phyloP scores from a whole-genome alignment of 1,284 basidiomycete species.

The Fomitopsis pinicola region DNA sequence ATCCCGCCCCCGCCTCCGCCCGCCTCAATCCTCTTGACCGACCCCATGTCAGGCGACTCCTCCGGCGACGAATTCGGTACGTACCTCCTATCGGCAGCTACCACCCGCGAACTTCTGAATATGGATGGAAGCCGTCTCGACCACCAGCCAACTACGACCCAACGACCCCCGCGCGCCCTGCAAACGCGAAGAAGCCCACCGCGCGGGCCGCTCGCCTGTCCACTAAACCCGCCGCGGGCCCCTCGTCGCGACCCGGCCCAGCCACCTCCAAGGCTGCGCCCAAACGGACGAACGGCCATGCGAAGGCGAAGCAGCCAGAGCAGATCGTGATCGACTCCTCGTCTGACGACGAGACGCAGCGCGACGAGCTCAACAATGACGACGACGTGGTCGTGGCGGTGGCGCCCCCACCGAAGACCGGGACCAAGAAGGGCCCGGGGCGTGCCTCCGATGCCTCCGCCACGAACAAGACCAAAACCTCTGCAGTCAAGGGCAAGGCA shows the following conservation, averaged over 20 bases:
- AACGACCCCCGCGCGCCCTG: constrained; percentile 22
- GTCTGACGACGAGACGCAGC: constrained; percentile 9
- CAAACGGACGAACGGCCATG: background rate
- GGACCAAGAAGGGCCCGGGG: constrained; percentile 11
- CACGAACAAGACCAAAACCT: constrained; percentile 15
- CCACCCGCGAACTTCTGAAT: constrained; percentile 17
- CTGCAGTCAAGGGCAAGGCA: constrained; percentile 23
- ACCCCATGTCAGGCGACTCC: constrained; percentile 15
- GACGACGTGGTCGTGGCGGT: constrained; percentile 13
- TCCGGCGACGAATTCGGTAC: constrained; percentile 21
- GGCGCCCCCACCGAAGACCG: constrained; percentile 8
- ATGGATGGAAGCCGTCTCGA: constrained; percentile 9
- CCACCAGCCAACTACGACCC: constrained; percentile 19
- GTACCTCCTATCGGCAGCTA: constrained; percentile 2
- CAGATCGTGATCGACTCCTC: constrained; percentile 8
- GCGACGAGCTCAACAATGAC: constrained; percentile 3
- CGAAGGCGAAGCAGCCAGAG: background rate
- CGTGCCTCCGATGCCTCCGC: constrained; percentile 3
- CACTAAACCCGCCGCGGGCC: constrained; percentile 17
- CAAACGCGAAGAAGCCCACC: constrained; percentile 14
- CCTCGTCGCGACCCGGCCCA: constrained; percentile 14
- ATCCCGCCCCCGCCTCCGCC: background rate
- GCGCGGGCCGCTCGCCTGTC: constrained; percentile 9
- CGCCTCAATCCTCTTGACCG: background rate
- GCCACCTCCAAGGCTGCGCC: background rate